These are phyloP conservation scores for Kalmanozyma brasiliensis DNA, from an alignment of 1,284 basidiomycete genomes.

Conservation along the genomic window DNA sequence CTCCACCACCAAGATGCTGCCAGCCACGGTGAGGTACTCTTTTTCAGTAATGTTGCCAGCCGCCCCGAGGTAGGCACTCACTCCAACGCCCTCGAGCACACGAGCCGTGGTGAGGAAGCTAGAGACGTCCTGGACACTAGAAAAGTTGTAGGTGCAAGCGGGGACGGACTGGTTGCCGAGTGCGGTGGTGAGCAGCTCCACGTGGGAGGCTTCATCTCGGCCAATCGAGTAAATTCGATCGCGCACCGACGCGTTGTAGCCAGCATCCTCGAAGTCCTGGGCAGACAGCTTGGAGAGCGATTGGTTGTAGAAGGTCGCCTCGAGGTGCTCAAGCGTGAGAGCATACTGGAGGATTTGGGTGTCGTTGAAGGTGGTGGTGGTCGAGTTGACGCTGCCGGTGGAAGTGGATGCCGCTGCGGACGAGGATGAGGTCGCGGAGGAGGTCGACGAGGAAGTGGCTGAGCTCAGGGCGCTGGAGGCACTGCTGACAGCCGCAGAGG, in stretches of 20 bases:
- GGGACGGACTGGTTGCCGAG: conserved; percentile 37
- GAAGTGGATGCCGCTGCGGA: neutral
- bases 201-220: conserved; percentile 41
- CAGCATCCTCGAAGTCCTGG: conserved; percentile 32
- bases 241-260: conserved; percentile 43
- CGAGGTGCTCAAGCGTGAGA: conserved; percentile 59
- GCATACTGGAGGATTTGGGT: conserved; percentile 56
- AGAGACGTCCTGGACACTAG: conserved; percentile 28
- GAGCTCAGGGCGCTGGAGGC: neutral
- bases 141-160: conserved; percentile 49
- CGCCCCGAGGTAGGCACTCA: conserved; percentile 36
- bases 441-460: neutral
- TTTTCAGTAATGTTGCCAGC: conserved; percentile 46
- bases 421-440: neutral
- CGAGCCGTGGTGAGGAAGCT: conserved; percentile 53
- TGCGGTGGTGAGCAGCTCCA: conserved; percentile 28
- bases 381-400: neutral
- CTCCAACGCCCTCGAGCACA: conserved; percentile 52
- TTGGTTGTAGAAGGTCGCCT: conserved; percentile 54
- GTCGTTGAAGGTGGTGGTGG: conserved; percentile 33
- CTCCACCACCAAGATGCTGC: conserved; percentile 70
- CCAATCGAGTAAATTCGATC: conserved; percentile 53
- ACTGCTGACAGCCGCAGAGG: conserved; percentile 1
- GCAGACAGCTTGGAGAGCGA: conserved; percentile 37
- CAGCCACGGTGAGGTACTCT: conserved; percentile 48